Conservation (phyloP, 2,329 filamentous ascomycete genomes). For the Cladosporium austrohemisphaericum region DNA sequence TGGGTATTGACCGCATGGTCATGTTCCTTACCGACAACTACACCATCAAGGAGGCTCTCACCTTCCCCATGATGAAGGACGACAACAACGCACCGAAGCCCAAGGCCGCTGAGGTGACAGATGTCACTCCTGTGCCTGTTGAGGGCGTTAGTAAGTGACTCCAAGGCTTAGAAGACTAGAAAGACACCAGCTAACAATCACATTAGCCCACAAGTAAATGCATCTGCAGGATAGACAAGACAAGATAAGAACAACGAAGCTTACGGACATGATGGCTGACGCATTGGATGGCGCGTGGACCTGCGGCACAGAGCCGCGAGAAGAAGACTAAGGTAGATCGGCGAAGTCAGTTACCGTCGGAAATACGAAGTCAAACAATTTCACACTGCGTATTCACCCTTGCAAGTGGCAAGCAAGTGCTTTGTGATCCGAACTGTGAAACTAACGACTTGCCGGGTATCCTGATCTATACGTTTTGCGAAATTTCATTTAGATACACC, state of each 20-base stretch:
- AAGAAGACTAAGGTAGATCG: background rate
- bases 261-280: slow-evolving; percentile 13
- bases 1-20: slow-evolving; percentile 89
- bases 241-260: background rate
- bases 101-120: slow-evolving; percentile 60
- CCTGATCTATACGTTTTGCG: too few relatives aligned
- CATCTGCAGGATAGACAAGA: background rate
- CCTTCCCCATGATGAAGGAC: slow-evolving; percentile 98
- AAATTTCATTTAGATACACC: too few relatives aligned
- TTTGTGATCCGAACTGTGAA: too few relatives aligned
- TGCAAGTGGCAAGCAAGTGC: too few relatives aligned
- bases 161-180: background rate
- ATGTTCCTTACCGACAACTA: slow-evolving; percentile 97
- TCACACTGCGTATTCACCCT: too few relatives aligned
- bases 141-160: slow-evolving; percentile 43
- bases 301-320: too few relatives aligned
- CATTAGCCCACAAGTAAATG: slow-evolving; percentile 8
- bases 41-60: slow-evolving; percentile 90
- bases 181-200: background rate
- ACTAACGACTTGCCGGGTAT: too few relatives aligned
- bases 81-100: slow-evolving; percentile 39
- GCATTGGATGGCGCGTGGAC: slow-evolving; percentile 6
- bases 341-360: slow-evolving; percentile 3
- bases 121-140: slow-evolving; percentile 55
- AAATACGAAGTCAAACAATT: too few relatives aligned